Base-by-base conservation (phyloP, 768 basidiomycete genomes). In the Psilocybe tampanensis region DNA sequence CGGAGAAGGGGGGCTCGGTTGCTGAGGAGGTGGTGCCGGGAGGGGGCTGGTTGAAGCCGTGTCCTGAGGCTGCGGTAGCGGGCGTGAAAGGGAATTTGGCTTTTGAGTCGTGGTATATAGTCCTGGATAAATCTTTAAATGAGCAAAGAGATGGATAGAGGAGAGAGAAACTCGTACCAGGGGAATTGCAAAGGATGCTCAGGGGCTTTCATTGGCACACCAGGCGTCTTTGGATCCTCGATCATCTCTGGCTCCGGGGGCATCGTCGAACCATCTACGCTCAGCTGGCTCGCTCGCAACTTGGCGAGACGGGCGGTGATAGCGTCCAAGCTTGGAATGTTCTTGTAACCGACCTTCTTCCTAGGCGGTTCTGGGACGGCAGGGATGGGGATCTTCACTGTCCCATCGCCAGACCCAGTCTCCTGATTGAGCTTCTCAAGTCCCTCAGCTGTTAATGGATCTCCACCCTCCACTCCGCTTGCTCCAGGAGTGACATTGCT, bases 81-180 rank as follows among this genome's bases (percentile, higher is more conserved):
- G 85, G 83, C 0, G 85, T 81, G 61, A 73, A 83, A 3, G 89
- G 83, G 54, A 74, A 78, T 71, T 89, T 89, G 58, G 85, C 68
- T 77, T 95, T 96, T 21, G 88, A 83, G 68, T 97, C 95, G 71
- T 94, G 92, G 71, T 86, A 97, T 59, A 96, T 80, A 12, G 92
- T 95, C 94, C 93, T 94, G 65, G 19, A 13, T 34, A 32, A 43
- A 13, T 48, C 22, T 4, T 5, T 29, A 29, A 29, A 49, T 39
- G 41, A 49, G 34, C 44, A 57, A 29, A 9, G 9, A 5, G 29
- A 5, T 29, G 19, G n/a, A 21, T 39, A 64, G 19, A 64, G 17
- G 36, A 52, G 22, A 54, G 42, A 34, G n/a, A 15, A 8, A 39
- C 4, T 72, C 84, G 55, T 55, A 94, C 92, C 94, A 96, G 39